Evolutionary conservation across 306 rosid genomes (phyloP).

Genomic region (Inga laurina): DNA sequence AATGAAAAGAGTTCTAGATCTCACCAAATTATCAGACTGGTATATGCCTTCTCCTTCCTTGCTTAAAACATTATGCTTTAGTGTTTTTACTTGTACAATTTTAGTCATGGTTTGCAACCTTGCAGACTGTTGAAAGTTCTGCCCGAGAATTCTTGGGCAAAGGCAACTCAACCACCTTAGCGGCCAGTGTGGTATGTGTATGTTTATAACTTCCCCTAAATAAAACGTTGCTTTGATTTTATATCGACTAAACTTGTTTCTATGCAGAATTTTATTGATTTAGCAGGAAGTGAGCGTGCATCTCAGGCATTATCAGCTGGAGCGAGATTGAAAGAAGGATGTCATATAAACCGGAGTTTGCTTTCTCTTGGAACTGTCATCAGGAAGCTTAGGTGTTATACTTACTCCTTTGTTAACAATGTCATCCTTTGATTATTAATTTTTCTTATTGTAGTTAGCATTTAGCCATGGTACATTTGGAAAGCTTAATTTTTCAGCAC

Average conservation of each 20-base stretch:
- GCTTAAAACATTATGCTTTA: constrained; percentile 20
- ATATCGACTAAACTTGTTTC: constrained; percentile 6
- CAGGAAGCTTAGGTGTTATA: constrained; percentile 79
- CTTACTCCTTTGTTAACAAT: constrained; percentile 30
- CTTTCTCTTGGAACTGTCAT: constrained; percentile 85
- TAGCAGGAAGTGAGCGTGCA: constrained; percentile 98
- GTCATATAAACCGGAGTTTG: constrained; percentile 93
- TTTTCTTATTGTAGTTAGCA: neutral
- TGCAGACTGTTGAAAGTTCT: constrained; percentile 92
- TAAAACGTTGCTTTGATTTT: neutral
- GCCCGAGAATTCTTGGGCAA: constrained; percentile 91
- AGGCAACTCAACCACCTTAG: constrained; percentile 78
- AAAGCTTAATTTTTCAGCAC: neutral
- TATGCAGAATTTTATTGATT: constrained; percentile 86
- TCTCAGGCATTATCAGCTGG: constrained; percentile 90
- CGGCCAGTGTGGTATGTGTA: constrained; percentile 82
- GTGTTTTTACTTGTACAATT: constrained; percentile 15
- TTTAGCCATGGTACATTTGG: neutral
- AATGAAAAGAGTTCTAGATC: constrained; percentile 93
- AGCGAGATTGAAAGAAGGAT: constrained; percentile 83
- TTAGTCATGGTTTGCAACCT: constrained; percentile 17
- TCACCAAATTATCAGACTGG: constrained; percentile 87
- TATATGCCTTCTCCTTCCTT: constrained; percentile 29
- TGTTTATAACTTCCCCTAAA: constrained; percentile 11
- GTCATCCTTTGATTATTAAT: constrained; percentile 6